Evolutionary conservation across 140 eudicot genomes (phyloP).

Genomic region (Flaveria floridana): DNA sequence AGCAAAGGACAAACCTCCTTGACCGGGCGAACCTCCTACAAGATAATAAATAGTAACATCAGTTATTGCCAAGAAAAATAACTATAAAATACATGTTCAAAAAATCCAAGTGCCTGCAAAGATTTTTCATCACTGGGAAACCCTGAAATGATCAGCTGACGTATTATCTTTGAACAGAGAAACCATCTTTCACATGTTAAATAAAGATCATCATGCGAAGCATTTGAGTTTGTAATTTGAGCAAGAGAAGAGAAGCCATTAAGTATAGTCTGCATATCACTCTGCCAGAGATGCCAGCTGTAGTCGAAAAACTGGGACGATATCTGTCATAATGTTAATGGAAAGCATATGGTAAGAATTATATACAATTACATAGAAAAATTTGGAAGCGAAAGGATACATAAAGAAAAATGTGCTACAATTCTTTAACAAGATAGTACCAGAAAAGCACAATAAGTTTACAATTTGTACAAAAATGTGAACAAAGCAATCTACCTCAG

Average conservation of each 20-base stretch:
- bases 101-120: conserved; percentile 54
- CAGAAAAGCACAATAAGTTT: background rate
- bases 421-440: background rate
- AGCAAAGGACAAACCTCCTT: conserved; percentile 80
- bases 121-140: conserved; percentile 84
- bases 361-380: background rate
- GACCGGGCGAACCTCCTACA: conserved; percentile 88
- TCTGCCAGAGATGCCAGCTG: conserved; percentile 99
- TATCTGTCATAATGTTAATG: conserved; percentile 62
- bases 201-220: conserved; percentile 71
- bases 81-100: background rate
- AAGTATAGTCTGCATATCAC: conserved; percentile 74
- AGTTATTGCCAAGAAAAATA: conserved; percentile 13
- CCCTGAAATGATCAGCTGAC: conserved; percentile 82
- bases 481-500: conserved; percentile 54
- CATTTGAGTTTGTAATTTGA: conserved; percentile 47
- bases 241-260: conserved; percentile 66
- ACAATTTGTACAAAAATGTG: background rate
- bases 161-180: conserved; percentile 84
- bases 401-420: background rate
- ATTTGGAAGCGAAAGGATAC: conserved; percentile 3
- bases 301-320: conserved; percentile 90
- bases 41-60: conserved; percentile 3
- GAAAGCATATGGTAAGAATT: conserved; percentile 34
- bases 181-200: conserved; percentile 90